These are phyloP conservation scores for Zoysia matrella DNA, from an alignment of 202 grass and related monocot genomes.

Conservation along the genomic window DNA sequence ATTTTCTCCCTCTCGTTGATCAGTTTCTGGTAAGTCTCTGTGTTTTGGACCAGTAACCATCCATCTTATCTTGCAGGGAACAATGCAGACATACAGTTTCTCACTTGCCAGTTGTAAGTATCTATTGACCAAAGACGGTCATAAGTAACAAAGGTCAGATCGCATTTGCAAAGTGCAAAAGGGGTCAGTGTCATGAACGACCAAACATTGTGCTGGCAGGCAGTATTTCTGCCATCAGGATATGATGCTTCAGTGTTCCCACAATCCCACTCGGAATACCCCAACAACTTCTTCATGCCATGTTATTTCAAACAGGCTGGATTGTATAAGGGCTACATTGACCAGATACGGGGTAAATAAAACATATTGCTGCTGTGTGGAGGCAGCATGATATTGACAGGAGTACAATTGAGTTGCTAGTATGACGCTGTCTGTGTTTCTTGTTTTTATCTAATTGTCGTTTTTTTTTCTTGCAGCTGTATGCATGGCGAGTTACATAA, in stretches of 20 bases:
- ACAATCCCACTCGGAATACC: constrained; percentile 37
- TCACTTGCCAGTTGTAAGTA: constrained; percentile 8
- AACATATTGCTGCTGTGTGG: constrained; percentile 22
- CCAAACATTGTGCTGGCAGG: constrained; percentile 39
- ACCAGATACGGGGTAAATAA: constrained; percentile 21
- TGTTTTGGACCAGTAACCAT: neutral
- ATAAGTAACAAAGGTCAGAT: constrained; percentile 25
- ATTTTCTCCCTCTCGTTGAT: neutral
- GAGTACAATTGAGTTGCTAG: too few relatives aligned
- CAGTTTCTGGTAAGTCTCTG: neutral
- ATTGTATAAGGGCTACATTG: constrained; percentile 19
- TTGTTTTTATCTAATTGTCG: constrained; percentile 29
- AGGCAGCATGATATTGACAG: constrained; percentile 3
- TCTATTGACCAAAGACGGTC: neutral
- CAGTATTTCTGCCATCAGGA: constrained; percentile 37
- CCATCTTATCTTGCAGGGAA: neutral
- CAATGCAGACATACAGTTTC: neutral
- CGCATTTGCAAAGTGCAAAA: constrained; percentile 38
- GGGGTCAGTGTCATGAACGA: constrained; percentile 30
- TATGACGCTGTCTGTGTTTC: constrained; percentile 34
- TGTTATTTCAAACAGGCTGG: constrained; percentile 9
- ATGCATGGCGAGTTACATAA: neutral
- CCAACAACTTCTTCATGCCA: constrained; percentile 15
- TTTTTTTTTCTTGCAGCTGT: neutral
- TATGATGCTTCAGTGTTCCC: constrained; percentile 35